These are phyloP conservation scores for Tetracentron sinense DNA, from an alignment of 164 flowering plant species.

Conservation along the genomic window DNA sequence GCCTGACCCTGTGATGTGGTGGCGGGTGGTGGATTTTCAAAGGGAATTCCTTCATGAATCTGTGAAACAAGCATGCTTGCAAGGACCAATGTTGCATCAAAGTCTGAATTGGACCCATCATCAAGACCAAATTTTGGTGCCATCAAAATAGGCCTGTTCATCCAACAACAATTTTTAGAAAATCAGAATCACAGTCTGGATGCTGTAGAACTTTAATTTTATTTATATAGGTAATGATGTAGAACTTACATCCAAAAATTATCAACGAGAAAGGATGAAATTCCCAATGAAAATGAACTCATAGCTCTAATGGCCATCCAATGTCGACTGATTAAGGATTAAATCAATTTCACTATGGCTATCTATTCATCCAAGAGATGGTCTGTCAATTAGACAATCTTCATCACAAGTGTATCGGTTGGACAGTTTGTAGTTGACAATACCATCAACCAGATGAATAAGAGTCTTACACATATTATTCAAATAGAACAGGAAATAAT, in stretches of 20 bases:
- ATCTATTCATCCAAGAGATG: not conserved
- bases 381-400: not conserved
- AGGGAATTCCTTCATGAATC: constrained; percentile 47
- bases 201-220: too few relatives aligned
- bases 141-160: constrained; percentile 85
- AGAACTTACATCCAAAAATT: not conserved
- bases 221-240: too few relatives aligned
- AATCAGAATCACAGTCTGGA: not conserved
- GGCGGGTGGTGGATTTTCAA: constrained; percentile 38
- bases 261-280: not conserved
- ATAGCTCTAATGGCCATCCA: not conserved
- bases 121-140: constrained; percentile 87
- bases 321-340: not conserved
- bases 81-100: constrained; percentile 83
- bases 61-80: constrained; percentile 92
- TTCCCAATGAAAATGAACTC: not conserved
- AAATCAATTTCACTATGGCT: not conserved
- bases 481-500: not conserved
- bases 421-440: not conserved
- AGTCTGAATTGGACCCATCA: constrained; percentile 66
- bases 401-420: not conserved
- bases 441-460: not conserved
- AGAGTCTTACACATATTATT: not conserved
- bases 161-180: constrained; percentile 10
- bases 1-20: constrained; percentile 28